phyloP scores from a whole-genome alignment of 1,284 basidiomycete species.

The Ganoderma resinaceum region DNA sequence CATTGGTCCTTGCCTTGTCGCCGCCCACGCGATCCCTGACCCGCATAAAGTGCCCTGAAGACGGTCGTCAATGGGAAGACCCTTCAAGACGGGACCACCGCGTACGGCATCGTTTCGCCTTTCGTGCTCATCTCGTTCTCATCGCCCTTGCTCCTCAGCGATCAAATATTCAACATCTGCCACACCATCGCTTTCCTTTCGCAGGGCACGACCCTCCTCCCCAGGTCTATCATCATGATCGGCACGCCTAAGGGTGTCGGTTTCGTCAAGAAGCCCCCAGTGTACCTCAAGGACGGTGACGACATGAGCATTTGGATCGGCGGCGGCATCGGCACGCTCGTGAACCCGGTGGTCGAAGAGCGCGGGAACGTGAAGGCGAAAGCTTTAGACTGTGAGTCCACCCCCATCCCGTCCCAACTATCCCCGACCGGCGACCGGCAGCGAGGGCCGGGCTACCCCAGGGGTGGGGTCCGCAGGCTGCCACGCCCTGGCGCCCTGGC shows the following conservation, averaged over 20 bases:
- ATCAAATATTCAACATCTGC: conserved; percentile 77
- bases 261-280: conserved; percentile 72
- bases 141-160: conserved; percentile 46
- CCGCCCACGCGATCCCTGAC: conserved; percentile 67
- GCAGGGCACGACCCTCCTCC: conserved; percentile 85
- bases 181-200: conserved; percentile 82
- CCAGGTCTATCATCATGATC: conserved; percentile 85
- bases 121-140: conserved; percentile 27
- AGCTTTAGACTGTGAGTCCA: conserved; percentile 41
- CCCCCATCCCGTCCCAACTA: neutral
- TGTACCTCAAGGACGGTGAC: conserved; percentile 82
- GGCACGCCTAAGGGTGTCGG: conserved; percentile 83
- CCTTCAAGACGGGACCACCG: conserved; percentile 79
- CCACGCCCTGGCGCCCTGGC: no score
- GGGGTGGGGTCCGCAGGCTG: neutral
- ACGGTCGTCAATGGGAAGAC: conserved; percentile 72
- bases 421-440: neutral
- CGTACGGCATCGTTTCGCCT: conserved; percentile 50
- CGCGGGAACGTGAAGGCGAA: conserved; percentile 46
- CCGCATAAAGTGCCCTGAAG: conserved; percentile 75
- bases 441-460: neutral
- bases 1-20: conserved; percentile 79
- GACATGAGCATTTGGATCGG: conserved; percentile 71
- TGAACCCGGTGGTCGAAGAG: conserved; percentile 80
- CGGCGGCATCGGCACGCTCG: conserved; percentile 73